Conservation (phyloP, 768 basidiomycete species). For the Suillus brevipes region DNA sequence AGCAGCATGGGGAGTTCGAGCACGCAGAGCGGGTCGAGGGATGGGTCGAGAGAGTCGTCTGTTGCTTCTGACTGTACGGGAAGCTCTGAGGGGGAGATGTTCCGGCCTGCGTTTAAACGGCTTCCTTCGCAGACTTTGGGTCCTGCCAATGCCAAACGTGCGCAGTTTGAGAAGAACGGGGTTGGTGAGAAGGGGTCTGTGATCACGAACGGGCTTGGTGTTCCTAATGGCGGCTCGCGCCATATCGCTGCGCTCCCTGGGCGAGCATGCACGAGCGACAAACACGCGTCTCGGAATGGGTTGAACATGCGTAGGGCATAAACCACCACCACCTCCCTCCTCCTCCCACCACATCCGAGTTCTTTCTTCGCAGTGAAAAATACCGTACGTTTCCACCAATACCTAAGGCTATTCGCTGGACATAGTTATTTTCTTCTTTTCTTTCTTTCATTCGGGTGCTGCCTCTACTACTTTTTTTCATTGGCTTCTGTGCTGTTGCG, state of each 20-base stretch:
- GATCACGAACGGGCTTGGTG: neutral
- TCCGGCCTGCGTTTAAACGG: conserved; percentile 70
- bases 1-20: conserved; percentile 12
- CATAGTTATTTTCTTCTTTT: neutral
- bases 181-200: conserved; percentile 22
- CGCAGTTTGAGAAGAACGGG: conserved; percentile 39
- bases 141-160: conserved; percentile 56
- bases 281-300: neutral
- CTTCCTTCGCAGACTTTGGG: conserved; percentile 73
- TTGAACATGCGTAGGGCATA: neutral
- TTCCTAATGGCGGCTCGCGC: conserved; percentile 26
- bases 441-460: neutral
- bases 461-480: neutral
- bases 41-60: conserved; percentile 32
- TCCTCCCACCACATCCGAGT: neutral
- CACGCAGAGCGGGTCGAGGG: conserved; percentile 27
- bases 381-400: conserved; percentile 4
- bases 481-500: neutral
- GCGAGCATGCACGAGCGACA: conserved; percentile 25
- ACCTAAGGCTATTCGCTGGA: conserved; percentile 2
- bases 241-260: conserved; percentile 32
- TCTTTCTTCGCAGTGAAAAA: neutral
- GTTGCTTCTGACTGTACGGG: conserved; percentile 34
- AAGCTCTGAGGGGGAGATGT: conserved; percentile 32
- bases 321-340: neutral